Conservation (phyloP, 441 rosid species). For the Syzygium syzygioides region DNA sequence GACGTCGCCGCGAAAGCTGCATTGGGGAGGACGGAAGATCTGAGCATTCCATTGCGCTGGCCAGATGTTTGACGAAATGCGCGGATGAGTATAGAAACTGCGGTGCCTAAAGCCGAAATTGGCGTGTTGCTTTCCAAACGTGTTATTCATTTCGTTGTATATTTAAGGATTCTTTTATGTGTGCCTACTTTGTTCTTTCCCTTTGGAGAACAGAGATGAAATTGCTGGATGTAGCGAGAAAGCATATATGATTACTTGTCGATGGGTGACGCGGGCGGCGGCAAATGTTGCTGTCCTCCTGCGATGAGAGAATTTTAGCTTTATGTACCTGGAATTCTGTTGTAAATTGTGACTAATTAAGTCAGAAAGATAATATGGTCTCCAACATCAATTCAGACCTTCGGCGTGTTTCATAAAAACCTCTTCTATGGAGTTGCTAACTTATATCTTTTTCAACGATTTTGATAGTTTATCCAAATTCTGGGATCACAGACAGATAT, state of each 20-base stretch:
- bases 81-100: too few relatives aligned
- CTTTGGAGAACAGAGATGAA: conserved; percentile 58
- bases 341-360: too few relatives aligned
- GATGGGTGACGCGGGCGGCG: conserved; percentile 39
- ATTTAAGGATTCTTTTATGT: not conserved
- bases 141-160: too few relatives aligned
- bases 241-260: conserved; percentile 79
- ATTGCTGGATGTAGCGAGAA: conserved; percentile 97
- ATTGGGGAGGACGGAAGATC: too few relatives aligned
- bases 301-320: conserved; percentile 17
- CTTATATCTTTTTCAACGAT: not conserved
- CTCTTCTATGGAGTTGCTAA: not conserved
- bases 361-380: too few relatives aligned
- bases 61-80: too few relatives aligned
- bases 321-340: not conserved
- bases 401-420: too few relatives aligned
- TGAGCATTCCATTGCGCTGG: too few relatives aligned
- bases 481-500: too few relatives aligned
- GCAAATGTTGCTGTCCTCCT: conserved; percentile 66
- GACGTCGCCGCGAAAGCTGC: too few relatives aligned
- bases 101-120: too few relatives aligned
- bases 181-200: not conserved
- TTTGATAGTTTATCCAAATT: not conserved
- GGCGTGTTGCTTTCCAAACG: not conserved
- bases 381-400: too few relatives aligned